phyloP scores from a whole-genome alignment of 768 basidiomycete species.

The Mycena rebaudengoi region DNA sequence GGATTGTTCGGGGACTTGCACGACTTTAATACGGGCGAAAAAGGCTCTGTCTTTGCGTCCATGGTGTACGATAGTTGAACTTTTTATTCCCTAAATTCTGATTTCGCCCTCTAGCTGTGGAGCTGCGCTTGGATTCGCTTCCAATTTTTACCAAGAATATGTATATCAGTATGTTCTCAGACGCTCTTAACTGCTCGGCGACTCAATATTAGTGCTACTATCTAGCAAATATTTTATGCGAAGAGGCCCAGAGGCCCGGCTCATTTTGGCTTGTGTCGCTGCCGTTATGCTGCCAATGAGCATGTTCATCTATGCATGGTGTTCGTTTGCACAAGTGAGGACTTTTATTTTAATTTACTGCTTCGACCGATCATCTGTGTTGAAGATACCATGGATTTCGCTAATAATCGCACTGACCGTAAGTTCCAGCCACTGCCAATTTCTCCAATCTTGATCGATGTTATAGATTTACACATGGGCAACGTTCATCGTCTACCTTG shows the following conservation, averaged over 20 bases:
- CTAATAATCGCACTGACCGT: constrained; percentile 58
- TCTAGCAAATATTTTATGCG: constrained; percentile 35
- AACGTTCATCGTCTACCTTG: constrained; percentile 61
- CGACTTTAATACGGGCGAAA: constrained; percentile 56
- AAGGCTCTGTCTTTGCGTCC: constrained; percentile 59
- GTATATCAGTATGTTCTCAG: constrained; percentile 52
- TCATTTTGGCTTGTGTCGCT: constrained; percentile 58
- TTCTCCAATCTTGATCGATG: neutral
- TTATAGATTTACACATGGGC: constrained; percentile 57
- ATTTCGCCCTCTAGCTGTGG: neutral
- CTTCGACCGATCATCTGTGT: too few species aligned
- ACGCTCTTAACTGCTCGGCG: neutral
- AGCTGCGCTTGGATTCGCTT: constrained; percentile 51
- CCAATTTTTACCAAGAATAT: constrained; percentile 55
- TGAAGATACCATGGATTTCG: constrained; percentile 69
- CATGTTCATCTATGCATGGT: constrained; percentile 79
- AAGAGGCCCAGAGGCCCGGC: constrained; percentile 57
- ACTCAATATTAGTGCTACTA: neutral
- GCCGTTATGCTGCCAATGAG: constrained; percentile 57
- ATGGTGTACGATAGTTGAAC: constrained; percentile 45
- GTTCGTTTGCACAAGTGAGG: constrained; percentile 55
- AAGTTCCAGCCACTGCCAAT: constrained; percentile 8
- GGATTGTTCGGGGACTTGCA: constrained; percentile 59
- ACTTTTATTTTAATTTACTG: too few species aligned
- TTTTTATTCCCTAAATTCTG: neutral